Conservation (phyloP, 2,329 filamentous ascomycete species). For the Monilinia laxa region DNA sequence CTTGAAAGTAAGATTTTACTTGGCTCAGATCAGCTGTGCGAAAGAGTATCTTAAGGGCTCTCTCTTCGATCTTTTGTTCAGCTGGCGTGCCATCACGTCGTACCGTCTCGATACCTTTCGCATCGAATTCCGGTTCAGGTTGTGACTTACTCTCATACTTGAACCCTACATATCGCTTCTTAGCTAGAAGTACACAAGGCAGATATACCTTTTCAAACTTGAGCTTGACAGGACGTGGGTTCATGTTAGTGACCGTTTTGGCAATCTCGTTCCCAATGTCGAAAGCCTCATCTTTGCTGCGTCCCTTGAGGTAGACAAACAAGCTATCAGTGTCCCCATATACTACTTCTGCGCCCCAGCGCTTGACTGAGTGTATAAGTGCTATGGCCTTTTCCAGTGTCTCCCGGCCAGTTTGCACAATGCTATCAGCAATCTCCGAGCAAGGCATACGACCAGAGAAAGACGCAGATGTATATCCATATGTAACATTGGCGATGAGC, state of each 20-base stretch:
- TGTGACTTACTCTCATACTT: conserved; percentile 85
- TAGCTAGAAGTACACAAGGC: conserved; percentile 88
- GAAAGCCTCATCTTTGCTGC: conserved; percentile 86
- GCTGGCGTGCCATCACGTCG: conserved; percentile 91
- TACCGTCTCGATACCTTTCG: conserved; percentile 97
- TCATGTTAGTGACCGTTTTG: conserved; percentile 80
- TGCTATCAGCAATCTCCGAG: conserved; percentile 95
- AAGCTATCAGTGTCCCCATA: conserved; percentile 97
- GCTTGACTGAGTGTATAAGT: conserved; percentile 80
- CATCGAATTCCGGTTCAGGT: conserved; percentile 83
- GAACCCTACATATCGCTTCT: conserved; percentile 97
- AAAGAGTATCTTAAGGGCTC: conserved; percentile 83
- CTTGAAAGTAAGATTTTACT: conserved; percentile 87
- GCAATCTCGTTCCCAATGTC: conserved; percentile 91
- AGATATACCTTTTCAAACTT: conserved; percentile 99
- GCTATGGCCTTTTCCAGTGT: conserved; percentile 93
- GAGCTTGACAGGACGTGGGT: conserved; percentile 87
- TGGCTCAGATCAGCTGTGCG: conserved; percentile 84
- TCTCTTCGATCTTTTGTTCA: conserved; percentile 95
- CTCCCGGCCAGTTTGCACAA: conserved; percentile 92
- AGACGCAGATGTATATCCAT: conserved; percentile 94
- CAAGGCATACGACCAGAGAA: conserved; percentile 98
- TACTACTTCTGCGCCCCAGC: conserved; percentile 94
- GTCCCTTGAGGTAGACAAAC: conserved; percentile 85
- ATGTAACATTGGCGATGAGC: conserved; percentile 96